These are phyloP conservation scores for Erodium texanum DNA, from an alignment of 441 rosid species.

Conservation along the genomic window DNA sequence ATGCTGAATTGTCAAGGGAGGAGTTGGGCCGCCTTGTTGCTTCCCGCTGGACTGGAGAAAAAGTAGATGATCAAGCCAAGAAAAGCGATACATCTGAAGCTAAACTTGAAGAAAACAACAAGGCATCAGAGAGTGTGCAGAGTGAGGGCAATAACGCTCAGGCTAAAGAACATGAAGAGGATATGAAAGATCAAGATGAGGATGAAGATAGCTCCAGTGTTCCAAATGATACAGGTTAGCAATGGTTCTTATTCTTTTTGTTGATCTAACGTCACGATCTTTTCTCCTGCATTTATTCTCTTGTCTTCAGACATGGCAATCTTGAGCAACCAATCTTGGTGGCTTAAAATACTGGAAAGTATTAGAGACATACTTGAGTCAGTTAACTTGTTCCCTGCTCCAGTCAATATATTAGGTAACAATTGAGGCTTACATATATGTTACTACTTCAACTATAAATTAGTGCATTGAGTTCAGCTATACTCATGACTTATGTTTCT, in stretches of 20 bases:
- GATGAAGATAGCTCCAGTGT: neutral
- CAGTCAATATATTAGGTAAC: constrained; percentile 68
- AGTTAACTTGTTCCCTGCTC: constrained; percentile 64
- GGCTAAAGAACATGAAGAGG: neutral
- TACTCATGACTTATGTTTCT: constrained; percentile 22
- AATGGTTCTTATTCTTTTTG: neutral
- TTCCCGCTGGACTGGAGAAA: constrained; percentile 92
- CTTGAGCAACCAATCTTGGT: constrained; percentile 57
- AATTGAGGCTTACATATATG: neutral
- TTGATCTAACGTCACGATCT: too few relatives aligned
- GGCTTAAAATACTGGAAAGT: constrained; percentile 72
- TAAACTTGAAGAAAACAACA: neutral
- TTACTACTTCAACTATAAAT: neutral
- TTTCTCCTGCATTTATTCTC: too few relatives aligned
- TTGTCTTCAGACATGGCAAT: constrained; percentile 34
- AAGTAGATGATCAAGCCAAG: constrained; percentile 21
- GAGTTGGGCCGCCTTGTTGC: constrained; percentile 92
- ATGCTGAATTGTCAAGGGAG: constrained; percentile 68
- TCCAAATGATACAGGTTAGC: too few relatives aligned
- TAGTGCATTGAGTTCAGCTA: neutral
- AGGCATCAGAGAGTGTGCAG: neutral
- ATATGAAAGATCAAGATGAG: too few relatives aligned
- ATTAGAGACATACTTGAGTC: constrained; percentile 53
- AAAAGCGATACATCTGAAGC: constrained; percentile 19
- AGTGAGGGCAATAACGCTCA: neutral